Conservation (phyloP, 352 stramenopile genomes). For the Globisporangium alternatum region DNA sequence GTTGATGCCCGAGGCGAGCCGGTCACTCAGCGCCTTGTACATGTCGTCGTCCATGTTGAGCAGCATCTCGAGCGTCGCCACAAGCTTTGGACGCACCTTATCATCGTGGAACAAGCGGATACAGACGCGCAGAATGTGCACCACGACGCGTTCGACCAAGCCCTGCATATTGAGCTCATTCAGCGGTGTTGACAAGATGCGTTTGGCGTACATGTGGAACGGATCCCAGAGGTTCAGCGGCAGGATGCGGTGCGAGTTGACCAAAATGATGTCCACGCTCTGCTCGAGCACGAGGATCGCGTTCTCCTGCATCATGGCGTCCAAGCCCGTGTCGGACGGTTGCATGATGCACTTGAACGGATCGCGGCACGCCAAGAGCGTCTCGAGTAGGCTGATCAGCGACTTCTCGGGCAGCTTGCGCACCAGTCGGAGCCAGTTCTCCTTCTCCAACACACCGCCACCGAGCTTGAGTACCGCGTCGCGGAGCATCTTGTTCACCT, state of each 20-base stretch:
- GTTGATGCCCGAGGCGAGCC: slow-evolving; percentile 74
- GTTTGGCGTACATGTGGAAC: slow-evolving; percentile 79
- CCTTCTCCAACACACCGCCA: slow-evolving; percentile 75
- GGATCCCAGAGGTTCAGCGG: slow-evolving; percentile 72
- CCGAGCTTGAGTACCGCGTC: slow-evolving; percentile 70
- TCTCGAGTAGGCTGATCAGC: slow-evolving; percentile 66
- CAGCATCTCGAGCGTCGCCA: slow-evolving; percentile 74
- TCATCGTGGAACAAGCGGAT: slow-evolving; percentile 87
- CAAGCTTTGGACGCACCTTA: slow-evolving; percentile 74
- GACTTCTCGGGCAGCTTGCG: slow-evolving; percentile 69
- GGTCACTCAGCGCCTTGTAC: slow-evolving; percentile 78
- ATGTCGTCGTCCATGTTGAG: slow-evolving; percentile 78
- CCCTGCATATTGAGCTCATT: slow-evolving; percentile 76
- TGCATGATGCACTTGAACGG: slow-evolving; percentile 78
- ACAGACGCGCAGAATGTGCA: slow-evolving; percentile 83
- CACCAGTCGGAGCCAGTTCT: slow-evolving; percentile 84
- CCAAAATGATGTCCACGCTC: slow-evolving; percentile 81
- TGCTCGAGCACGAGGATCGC: slow-evolving; percentile 85
- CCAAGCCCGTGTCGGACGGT: slow-evolving; percentile 39
- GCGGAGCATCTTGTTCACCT: slow-evolving; percentile 77
- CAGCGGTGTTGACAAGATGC: slow-evolving; percentile 68
- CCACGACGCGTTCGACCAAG: slow-evolving; percentile 79
- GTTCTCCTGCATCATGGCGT: slow-evolving; percentile 88
- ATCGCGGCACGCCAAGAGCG: slow-evolving; percentile 67
- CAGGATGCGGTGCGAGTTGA: slow-evolving; percentile 78